Evolutionary conservation across 768 basidiomycete species (phyloP).

Genomic region (Baorangia bicolor): DNA sequence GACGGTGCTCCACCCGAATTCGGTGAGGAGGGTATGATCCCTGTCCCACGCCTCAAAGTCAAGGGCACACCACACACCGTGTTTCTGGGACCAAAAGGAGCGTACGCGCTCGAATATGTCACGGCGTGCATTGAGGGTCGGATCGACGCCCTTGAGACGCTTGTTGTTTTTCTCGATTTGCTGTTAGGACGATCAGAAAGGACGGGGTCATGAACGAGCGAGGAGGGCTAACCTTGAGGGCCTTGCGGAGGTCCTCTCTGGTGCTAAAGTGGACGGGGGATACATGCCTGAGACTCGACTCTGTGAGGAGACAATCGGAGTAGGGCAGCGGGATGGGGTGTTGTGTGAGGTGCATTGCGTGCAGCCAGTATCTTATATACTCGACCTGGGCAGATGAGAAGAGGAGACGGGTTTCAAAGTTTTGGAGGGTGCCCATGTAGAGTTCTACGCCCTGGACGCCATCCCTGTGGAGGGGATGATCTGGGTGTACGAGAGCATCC

Average conservation of each 20-base stretch:
- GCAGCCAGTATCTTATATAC: constrained; percentile 81
- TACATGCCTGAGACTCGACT: constrained; percentile 54
- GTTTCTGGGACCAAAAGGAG: constrained; percentile 57
- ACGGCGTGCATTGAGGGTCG: constrained; percentile 54
- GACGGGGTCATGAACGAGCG: background rate
- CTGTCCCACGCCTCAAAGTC: constrained; percentile 86
- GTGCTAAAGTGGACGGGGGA: constrained; percentile 57
- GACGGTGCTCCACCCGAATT: constrained; percentile 75
- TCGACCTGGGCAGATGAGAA: constrained; percentile 85
- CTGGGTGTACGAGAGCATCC: constrained; percentile 64
- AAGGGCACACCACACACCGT: constrained; percentile 71
- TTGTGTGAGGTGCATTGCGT: constrained; percentile 67
- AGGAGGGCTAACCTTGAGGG: constrained; percentile 50
- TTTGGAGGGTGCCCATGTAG: constrained; percentile 71
- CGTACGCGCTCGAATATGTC: constrained; percentile 69
- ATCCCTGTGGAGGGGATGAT: constrained; percentile 67
- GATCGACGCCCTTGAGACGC: constrained; percentile 63
- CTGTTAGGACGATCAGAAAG: constrained; percentile 35
- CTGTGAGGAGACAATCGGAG: constrained; percentile 70
- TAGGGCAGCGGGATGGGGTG: constrained; percentile 70
- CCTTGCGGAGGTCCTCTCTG: constrained; percentile 52
- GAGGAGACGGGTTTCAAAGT: constrained; percentile 74
- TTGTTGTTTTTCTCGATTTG: constrained; percentile 80
- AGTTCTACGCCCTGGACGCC: constrained; percentile 68
- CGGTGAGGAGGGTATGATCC: constrained; percentile 71